A percentile compares a stretch with the other conserved stretches of the same genome.
Conservation (phyloP, 2,329 filamentous ascomycete genomes). For the Rugonectria rugulosa region DNA sequence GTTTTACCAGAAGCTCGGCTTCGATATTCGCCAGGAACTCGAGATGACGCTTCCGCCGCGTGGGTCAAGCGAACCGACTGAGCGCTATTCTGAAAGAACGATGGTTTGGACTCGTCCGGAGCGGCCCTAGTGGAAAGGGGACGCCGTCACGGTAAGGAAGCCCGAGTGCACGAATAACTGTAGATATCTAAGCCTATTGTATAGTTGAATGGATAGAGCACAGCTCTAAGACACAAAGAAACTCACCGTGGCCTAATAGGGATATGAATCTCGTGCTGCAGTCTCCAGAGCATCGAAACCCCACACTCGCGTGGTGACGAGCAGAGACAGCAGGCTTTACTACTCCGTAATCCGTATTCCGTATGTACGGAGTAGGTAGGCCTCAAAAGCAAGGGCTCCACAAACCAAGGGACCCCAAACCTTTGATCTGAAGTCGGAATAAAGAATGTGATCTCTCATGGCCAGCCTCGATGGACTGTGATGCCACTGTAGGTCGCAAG, state of each 20-base stretch:
- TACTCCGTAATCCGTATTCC: too few relatives aligned
- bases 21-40: constrained; percentile 41
- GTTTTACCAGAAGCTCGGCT: constrained; percentile 50
- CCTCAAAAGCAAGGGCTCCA: constrained; percentile 21
- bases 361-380: too few relatives aligned
- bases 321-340: too few relatives aligned
- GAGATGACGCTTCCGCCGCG: constrained; percentile 46
- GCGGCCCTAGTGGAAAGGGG: constrained; percentile 12
- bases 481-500: background rate
- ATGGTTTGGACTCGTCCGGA: constrained; percentile 42
- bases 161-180: background rate
- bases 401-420: constrained; percentile 19
- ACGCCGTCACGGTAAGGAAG: background rate
- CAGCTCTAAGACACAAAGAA: constrained; percentile 6
- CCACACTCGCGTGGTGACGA: constrained; percentile 39
- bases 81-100: constrained; percentile 44
- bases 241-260: constrained; percentile 1
- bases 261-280: constrained; percentile 18
- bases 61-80: constrained; percentile 39
- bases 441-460: constrained; percentile 6
- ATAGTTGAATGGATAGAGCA: constrained; percentile 15
- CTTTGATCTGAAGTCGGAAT: background rate
- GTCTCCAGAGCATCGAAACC: constrained; percentile 24
- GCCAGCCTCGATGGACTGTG: too few relatives aligned
- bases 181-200: constrained; percentile 5